A percentile compares a stretch with the other conserved stretches of the same genome.
Conservation (phyloP, 208 protist species). For the Leishmania braziliensis region DNA sequence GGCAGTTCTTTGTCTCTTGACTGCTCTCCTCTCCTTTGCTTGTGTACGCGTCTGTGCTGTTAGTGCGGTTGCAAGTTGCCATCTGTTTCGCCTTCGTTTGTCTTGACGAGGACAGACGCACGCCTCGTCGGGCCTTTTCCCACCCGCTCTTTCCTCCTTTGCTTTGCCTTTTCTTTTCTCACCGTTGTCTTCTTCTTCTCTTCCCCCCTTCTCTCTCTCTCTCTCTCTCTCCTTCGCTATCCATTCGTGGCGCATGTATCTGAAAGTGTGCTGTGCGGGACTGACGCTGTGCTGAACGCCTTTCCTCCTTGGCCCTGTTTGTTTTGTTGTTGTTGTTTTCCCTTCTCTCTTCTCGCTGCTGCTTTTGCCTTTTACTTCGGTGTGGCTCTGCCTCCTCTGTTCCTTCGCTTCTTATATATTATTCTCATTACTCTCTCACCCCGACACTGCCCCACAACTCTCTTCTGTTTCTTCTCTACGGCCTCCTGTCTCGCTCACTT, state of each 20-base stretch:
- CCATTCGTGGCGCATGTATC: neutral
- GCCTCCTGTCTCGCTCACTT: too few relatives aligned
- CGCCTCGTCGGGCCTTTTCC: too few relatives aligned
- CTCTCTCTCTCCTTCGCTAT: neutral
- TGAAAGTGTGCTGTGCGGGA: neutral
- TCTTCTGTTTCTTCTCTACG: too few relatives aligned
- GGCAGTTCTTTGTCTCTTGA: neutral
- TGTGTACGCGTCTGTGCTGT: neutral
- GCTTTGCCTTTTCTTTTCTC: neutral
- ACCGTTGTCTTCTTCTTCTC: neutral
- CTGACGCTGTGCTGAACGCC: neutral
- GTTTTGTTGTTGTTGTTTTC: neutral
- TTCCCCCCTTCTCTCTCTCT: neutral
- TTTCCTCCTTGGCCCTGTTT: neutral
- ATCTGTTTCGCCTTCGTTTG: neutral
- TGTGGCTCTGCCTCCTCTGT: too few relatives aligned
- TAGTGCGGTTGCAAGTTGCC: neutral
- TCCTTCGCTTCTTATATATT: too few relatives aligned
- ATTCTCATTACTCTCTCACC: too few relatives aligned
- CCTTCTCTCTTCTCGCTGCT: neutral
- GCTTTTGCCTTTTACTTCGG: too few relatives aligned
- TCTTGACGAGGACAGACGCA: neutral
- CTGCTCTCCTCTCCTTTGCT: neutral
- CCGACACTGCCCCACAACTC: too few relatives aligned
- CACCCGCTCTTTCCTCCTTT: too few relatives aligned